Evolutionary conservation across 306 rosid genomes (phyloP), one percentile per base, ranked within the genome.

Genomic region (Cyamopsis tetragonoloba): DNA sequence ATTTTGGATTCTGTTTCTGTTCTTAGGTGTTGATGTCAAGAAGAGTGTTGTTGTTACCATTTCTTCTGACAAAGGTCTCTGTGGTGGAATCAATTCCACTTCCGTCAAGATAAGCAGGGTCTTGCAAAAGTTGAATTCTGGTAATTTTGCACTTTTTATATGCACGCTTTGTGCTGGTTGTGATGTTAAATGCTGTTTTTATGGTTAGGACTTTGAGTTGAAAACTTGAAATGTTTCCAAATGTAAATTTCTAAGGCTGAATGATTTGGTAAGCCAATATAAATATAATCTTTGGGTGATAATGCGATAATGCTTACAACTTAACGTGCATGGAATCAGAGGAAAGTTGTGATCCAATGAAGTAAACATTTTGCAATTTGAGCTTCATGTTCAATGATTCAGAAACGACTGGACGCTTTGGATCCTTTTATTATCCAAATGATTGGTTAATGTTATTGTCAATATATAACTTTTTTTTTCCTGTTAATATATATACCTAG

Each of bases 81-180:
- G 99, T 63, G 99, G 99, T 78, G 99, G 99, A 55, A 95, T 95
- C 76, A 95, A 95, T 75, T 95, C 99, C 49, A 95, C 99, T 19
- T 73, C 96, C 2, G 99, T 95, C 80, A 95, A 88, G 91, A 85
- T 79, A 73, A 95, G 99, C 99, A 95, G 85, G 87, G 85, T 17
- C 18, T 5, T 90, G 39, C 30, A 44, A 58, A 95, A 80, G 72
- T 26, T 95, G 85, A 83, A 53, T 76, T 62, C 95, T 46, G 98
- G 98, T 89, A 93, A 57, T 68, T 80, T 58, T 73, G 37, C 62
- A 32, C 72, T 43, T 35, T 51, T 19, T 74, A 18, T 39, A 37
- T 59, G 1, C 31, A 39, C 49, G 41, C 44, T 20, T 14, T 59
- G 37, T 8, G 31, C 65, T 42, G 23, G 26, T 17, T 46, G 30